Base-by-base conservation (phyloP, 2,329 filamentous ascomycete species). In the Talaromyces sp. region DNA sequence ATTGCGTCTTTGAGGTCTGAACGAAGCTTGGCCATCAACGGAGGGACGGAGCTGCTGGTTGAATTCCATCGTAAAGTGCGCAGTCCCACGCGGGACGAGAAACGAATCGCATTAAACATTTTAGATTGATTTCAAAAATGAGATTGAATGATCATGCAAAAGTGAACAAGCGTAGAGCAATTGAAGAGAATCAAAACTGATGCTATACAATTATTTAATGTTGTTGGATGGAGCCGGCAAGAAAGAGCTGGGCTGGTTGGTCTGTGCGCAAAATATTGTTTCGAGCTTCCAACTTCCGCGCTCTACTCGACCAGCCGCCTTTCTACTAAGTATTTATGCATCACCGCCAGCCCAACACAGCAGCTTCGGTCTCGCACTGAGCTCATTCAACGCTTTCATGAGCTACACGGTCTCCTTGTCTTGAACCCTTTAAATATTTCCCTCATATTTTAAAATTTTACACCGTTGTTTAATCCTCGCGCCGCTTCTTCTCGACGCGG, bases 1-100 rank as follows among this genome's bases (percentile, higher is more conserved):
- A 84, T 82, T 57, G 82, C 82, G 49, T 71, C 73, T 70, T 83
- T 84, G 52, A 84, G 72, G 70, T 83, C 82, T 66, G 75, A 70
- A 62, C 78, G 77, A 64, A 83, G 71, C 66, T 78, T 80, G 56
- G 73, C 70, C 70, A 83, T 78, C 63, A 83, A 72, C 11, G 80
- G 78, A 63, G 81, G 79, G 64, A 75, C 62, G 49, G 73, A 67
- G 25, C 75, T 71, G 39, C 72, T 69, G 22, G 78, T 79, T 27
- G 79, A 80, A 66, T 76, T 79, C 74, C 75, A 79, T 69, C 79
- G 75, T 41, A 76, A 70, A 63, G 71, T 68, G 58, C 71, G 70
- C 58, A 75, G 58, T 43, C 69, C 70, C 50, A 72, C 47, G 19
- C 72, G 73, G 25, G 73, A 52, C 37, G 73, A 68, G 54, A 74